Percentiles rank a stretch among this genome's conserved stretches.
phyloP scores from a whole-genome alignment of 768 basidiomycete genomes.

The Boletus reticulatus region DNA sequence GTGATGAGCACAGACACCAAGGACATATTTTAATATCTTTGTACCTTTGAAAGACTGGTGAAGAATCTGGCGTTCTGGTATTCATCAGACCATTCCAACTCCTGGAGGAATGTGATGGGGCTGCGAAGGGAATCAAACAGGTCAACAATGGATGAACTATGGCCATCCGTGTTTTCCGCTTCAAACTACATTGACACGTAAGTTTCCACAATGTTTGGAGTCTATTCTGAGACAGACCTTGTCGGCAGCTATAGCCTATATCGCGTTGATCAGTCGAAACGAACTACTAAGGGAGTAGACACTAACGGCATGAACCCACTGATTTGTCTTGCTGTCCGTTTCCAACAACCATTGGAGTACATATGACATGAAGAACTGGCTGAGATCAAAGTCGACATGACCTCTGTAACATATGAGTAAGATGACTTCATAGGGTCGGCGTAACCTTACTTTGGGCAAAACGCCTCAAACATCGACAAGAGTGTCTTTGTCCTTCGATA shows the following conservation, averaged over 20 bases:
- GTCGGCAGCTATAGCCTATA: conserved; percentile 77
- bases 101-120: conserved; percentile 84
- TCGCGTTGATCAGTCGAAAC: conserved; percentile 7
- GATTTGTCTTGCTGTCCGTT: conserved; percentile 84
- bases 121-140: conserved; percentile 92
- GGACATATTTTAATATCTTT: background rate
- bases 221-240: conserved; percentile 46
- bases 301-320: conserved; percentile 92
- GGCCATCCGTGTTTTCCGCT: conserved; percentile 73
- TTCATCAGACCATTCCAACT: conserved; percentile 89
- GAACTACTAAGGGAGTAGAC: background rate
- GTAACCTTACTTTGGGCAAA: conserved; percentile 67
- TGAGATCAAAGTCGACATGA: conserved; percentile 63
- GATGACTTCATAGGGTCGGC: background rate
- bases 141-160: conserved; percentile 97
- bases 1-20: background rate
- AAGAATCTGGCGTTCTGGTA: conserved; percentile 89
- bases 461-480: conserved; percentile 77
- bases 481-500: conserved; percentile 78
- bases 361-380: conserved; percentile 82
- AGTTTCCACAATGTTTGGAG: background rate
- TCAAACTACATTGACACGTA: conserved; percentile 53
- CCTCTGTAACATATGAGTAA: conserved; percentile 37
- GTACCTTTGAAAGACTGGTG: conserved; percentile 85
- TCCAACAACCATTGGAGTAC: conserved; percentile 87